Evolutionary conservation across 1,139 yeast species (phyloP).

Genomic region (Kazachstania sp.): DNA sequence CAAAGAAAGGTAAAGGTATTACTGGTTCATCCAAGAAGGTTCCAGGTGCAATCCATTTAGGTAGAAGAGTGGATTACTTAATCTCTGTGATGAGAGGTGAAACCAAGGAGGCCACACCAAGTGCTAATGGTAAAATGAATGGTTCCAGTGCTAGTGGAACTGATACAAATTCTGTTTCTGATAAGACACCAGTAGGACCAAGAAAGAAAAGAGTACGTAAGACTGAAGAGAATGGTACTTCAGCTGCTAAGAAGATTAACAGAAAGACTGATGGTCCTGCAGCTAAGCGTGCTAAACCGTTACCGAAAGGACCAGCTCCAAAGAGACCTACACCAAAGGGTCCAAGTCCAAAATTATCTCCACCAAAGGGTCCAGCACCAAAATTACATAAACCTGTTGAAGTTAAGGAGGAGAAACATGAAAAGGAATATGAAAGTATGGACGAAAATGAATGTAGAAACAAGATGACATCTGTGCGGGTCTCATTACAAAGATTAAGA

Average conservation of each 20-base stretch:
- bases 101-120: conserved; percentile 13
- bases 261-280: conserved; percentile 4
- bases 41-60: conserved; percentile 90
- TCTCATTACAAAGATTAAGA: conserved; percentile 64
- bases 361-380: conserved; percentile 19
- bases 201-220: conserved; percentile 16
- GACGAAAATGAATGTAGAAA: conserved; percentile 66
- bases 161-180: conserved; percentile 1
- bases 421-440: conserved; percentile 69
- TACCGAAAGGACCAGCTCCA: conserved; percentile 19
- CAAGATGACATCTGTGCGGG: conserved; percentile 62
- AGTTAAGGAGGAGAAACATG: conserved; percentile 19
- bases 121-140: neutral
- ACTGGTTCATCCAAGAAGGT: conserved; percentile 44
- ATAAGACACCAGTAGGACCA: conserved; percentile 8
- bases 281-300: conserved; percentile 11
- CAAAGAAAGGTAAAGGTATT: conserved; percentile 22
- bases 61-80: conserved; percentile 87
- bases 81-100: conserved; percentile 49
- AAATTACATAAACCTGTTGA: neutral
- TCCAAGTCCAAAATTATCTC: conserved; percentile 10
- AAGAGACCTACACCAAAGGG: conserved; percentile 7
- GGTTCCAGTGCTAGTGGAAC: neutral
- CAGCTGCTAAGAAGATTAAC: neutral
- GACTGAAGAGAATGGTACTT: neutral